Evolutionary conservation across 805 yeast genomes (phyloP), one percentile per base, ranked within the genome.

Genomic region (Novakomyces olei): DNA sequence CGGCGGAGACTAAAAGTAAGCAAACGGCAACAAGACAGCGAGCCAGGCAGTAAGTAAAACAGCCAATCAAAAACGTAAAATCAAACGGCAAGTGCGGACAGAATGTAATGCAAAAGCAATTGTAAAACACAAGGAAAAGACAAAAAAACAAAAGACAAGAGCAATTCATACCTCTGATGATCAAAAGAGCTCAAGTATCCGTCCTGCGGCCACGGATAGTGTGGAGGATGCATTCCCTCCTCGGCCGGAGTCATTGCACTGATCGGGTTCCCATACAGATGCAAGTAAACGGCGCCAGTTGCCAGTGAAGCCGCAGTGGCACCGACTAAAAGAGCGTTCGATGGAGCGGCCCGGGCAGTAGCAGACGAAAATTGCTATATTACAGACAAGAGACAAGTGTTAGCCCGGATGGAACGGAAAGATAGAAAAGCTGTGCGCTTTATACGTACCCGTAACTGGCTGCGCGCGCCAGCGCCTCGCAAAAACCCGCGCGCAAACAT

Each of bases 151-250:
- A 72, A 73, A 20, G 23, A 16, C 24, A 25, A 14, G 3, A 19
- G 12, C 5, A 10, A 22, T 7, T 23, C 34, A 15, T n/a, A 37
- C 39, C 41, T 38, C 16, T 42, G 37, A 35, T 44, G 50, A 33
- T 46, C 51, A 28, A 44, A 43, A n/a, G 44, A 44, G 22, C 34
- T 36, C 45, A 81, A 67, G 72, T 80, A 76, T 45, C 95, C 95
- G 49, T 67, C 71, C 60, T 85, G 96, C 28, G 93, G 67, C 96
- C 96, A 88, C 36, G 70, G 75, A 55, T 65, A 83, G 37, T 72
- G 72, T 41, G 96, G 93, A 24, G 98, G 74, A 57, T 88, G 98
- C 53, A 88, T 68, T 45, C 98, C 98, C 61, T 88, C 96, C 63
- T 88, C 98, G 44, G 96, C 94, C 44, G 88, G 91, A 36, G 98